A percentile compares a stretch with the other conserved stretches of the same genome.
Conservation (phyloP, 2,329 filamentous ascomycete species). For the Aureobasidium namibiae region DNA sequence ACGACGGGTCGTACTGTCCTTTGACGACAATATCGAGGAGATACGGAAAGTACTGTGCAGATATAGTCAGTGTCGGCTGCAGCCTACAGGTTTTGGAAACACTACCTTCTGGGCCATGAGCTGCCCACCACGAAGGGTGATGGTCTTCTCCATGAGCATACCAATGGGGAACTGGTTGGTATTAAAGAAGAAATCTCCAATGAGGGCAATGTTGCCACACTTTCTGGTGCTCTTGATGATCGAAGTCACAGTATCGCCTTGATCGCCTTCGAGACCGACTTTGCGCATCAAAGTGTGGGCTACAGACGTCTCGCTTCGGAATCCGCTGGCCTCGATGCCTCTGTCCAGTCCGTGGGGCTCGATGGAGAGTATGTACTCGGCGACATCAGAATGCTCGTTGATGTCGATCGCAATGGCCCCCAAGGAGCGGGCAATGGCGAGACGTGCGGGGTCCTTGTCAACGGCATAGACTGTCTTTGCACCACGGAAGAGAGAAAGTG, state of each 20-base stretch:
- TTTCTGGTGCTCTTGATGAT: slow-evolving; percentile 14
- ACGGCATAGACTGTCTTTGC: slow-evolving; percentile 58
- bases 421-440: slow-evolving; percentile 23
- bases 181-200: slow-evolving; percentile 16
- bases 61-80: neutral
- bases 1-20: slow-evolving; percentile 16
- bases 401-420: slow-evolving; percentile 17
- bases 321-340: slow-evolving; percentile 13
- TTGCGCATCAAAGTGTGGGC: slow-evolving; percentile 5
- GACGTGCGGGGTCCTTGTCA: slow-evolving; percentile 25
- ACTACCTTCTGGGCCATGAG: slow-evolving; percentile 14
- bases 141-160: slow-evolving; percentile 15
- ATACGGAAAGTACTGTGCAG: slow-evolving; percentile 24
- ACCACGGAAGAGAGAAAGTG: slow-evolving; percentile 75
- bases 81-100: neutral
- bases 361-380: slow-evolving; percentile 2
- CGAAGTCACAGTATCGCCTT: neutral
- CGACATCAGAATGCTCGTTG: neutral
- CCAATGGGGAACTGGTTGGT: slow-evolving; percentile 14
- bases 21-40: slow-evolving; percentile 22
- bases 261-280: slow-evolving; percentile 10
- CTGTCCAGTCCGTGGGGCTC: slow-evolving; percentile 12
- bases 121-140: slow-evolving; percentile 12
- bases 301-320: neutral
- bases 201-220: slow-evolving; percentile 15